Evolutionary conservation across 228 moss, liverwort and hornwort genomes (phyloP).

Genomic region (Sphagnum magellanicum): DNA sequence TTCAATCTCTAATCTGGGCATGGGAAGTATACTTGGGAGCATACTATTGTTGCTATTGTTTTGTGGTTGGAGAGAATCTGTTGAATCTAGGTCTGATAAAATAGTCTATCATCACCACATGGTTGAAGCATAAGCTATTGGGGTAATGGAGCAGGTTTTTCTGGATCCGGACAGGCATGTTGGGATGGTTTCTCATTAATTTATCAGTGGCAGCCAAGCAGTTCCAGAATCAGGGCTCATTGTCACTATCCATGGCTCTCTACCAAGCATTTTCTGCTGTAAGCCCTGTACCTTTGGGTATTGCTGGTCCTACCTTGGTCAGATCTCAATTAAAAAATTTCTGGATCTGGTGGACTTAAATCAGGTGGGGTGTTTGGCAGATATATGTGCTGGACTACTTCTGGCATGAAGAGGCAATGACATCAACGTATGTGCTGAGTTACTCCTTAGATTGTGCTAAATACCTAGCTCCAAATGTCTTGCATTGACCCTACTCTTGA

Average conservation of each 20-base stretch:
- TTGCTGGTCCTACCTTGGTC: no score
- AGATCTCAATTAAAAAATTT: no score
- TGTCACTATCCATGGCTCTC: constrained; percentile 74
- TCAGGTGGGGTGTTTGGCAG: constrained; percentile 22
- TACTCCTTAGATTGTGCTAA: constrained; percentile 97
- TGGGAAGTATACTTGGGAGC: no score
- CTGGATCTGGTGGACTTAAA: constrained; percentile 3
- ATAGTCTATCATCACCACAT: no score
- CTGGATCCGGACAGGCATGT: constrained; percentile 98
- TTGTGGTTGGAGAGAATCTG: no score
- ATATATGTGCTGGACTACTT: constrained; percentile 93
- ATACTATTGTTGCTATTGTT: no score
- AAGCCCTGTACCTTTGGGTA: constrained; percentile 10
- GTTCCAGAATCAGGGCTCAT: constrained; percentile 47
- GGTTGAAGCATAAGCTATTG: neutral
- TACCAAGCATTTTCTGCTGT: constrained; percentile 74
- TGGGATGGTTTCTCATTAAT: constrained; percentile 89
- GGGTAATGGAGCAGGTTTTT: constrained; percentile 57
- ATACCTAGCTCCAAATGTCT: constrained; percentile 48
- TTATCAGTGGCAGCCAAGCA: constrained; percentile 87
- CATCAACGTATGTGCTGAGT: constrained; percentile 88
- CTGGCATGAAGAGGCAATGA: constrained; percentile 98
- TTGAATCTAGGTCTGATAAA: no score
- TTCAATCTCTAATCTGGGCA: neutral
- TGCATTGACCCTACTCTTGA: neutral